These are phyloP conservation scores for Sesbania bispinosa DNA, from an alignment of 306 rosid species.

Conservation along the genomic window DNA sequence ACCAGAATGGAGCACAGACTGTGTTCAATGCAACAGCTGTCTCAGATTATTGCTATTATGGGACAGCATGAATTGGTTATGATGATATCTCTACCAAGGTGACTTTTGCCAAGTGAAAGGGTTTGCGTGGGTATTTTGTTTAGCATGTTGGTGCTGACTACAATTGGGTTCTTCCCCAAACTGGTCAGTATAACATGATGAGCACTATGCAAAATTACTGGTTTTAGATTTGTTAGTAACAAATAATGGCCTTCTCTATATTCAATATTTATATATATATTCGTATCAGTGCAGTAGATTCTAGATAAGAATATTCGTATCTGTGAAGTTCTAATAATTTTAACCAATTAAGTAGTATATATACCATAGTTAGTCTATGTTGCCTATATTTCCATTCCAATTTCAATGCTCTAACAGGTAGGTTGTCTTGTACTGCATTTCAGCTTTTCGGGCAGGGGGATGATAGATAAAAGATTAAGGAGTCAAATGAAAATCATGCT, in stretches of 20 bases:
- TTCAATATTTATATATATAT: background rate
- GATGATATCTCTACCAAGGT: conserved; percentile 43
- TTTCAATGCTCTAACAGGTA: background rate
- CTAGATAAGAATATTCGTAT: too few relatives aligned
- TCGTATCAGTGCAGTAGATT: too few relatives aligned
- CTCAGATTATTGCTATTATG: too few relatives aligned
- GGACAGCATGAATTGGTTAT: conserved; percentile 41
- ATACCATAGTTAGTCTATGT: background rate
- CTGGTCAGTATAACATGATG: too few relatives aligned
- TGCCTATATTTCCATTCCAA: background rate
- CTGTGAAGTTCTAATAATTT: too few relatives aligned
- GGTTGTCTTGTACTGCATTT: background rate
- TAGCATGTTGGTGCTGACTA: too few relatives aligned
- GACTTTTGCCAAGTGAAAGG: conserved; percentile 31
- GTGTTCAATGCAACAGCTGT: too few relatives aligned
- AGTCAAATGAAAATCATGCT: background rate
- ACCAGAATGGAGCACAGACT: too few relatives aligned
- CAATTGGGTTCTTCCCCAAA: too few relatives aligned
- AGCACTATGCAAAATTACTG: too few relatives aligned
- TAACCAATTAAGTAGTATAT: background rate
- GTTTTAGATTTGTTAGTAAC: too few relatives aligned
- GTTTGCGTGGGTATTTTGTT: conserved; percentile 29
- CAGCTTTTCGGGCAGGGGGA: background rate
- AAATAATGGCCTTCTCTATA: too few relatives aligned
- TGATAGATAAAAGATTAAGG: background rate